phyloP scores from a whole-genome alignment of 768 basidiomycete genomes.

The Amanita subjunquillea region DNA sequence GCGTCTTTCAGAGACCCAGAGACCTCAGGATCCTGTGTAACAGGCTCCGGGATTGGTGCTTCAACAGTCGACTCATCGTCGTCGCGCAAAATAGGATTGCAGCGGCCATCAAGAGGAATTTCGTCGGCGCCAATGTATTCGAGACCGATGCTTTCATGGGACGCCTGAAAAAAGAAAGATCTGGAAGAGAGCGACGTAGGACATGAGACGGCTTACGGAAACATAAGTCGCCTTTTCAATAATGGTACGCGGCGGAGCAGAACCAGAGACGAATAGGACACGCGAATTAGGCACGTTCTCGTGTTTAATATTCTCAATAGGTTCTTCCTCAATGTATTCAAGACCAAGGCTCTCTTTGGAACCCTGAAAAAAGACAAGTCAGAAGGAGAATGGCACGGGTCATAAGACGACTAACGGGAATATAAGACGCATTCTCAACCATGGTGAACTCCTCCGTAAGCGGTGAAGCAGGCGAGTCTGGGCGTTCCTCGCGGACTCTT shows the following conservation, averaged over 20 bases:
- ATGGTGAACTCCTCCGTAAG: background rate
- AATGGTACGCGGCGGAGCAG: background rate
- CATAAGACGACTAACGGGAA: background rate
- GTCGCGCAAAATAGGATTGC: background rate
- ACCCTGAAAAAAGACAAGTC: background rate
- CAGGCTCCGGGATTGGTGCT: no score
- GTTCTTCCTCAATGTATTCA: background rate
- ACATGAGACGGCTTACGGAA: background rate
- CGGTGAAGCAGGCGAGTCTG: background rate
- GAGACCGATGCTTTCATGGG: background rate
- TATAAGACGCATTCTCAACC: background rate
- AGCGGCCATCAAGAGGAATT: background rate
- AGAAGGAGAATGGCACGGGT: background rate
- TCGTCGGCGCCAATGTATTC: background rate
- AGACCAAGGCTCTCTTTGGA: slow-evolving; percentile 1
- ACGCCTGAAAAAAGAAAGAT: background rate
- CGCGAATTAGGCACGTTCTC: background rate
- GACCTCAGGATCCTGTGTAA: background rate
- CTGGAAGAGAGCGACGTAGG: background rate
- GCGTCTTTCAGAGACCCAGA: background rate
- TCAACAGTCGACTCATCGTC: background rate
- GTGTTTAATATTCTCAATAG: background rate
- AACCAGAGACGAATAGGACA: no score
- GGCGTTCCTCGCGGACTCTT: background rate
- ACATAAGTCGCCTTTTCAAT: background rate